Evolutionary conservation across 2,329 filamentous ascomycete genomes (phyloP).

Genomic region (Byssothecium circinans): DNA sequence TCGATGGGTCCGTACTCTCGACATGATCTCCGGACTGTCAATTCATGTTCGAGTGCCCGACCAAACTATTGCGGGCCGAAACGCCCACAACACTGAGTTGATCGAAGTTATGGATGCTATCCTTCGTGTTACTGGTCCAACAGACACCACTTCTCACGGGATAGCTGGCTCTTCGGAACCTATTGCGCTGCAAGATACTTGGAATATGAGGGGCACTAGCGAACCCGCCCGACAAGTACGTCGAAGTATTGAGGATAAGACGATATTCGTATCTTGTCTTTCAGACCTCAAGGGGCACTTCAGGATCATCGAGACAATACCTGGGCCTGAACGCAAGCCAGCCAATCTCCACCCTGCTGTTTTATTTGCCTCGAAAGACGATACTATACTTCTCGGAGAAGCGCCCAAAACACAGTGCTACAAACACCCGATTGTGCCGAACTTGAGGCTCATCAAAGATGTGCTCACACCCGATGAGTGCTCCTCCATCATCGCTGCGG

Average conservation of each 20-base stretch:
- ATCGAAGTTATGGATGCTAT: slow-evolving; percentile 66
- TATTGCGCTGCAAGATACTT: slow-evolving; percentile 58
- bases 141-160: slow-evolving; percentile 50
- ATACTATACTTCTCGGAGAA: slow-evolving; percentile 57
- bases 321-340: slow-evolving; percentile 63
- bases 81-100: slow-evolving; percentile 54
- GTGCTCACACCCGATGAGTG: slow-evolving; percentile 66
- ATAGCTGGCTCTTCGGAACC: slow-evolving; percentile 40
- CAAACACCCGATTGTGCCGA: slow-evolving; percentile 64
- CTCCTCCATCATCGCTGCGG: slow-evolving; percentile 66
- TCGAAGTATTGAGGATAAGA: slow-evolving; percentile 61
- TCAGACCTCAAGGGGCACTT: slow-evolving; percentile 45
- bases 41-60: slow-evolving; percentile 53
- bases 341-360: slow-evolving; percentile 69
- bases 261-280: slow-evolving; percentile 39
- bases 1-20: slow-evolving; percentile 71
- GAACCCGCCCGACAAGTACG: slow-evolving; percentile 52
- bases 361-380: slow-evolving; percentile 62
- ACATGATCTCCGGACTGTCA: slow-evolving; percentile 67
- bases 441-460: slow-evolving; percentile 61
- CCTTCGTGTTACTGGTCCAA: slow-evolving; percentile 63
- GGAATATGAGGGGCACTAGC: slow-evolving; percentile 58
- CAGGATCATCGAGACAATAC: slow-evolving; percentile 63
- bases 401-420: slow-evolving; percentile 56
- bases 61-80: slow-evolving; percentile 30